These are phyloP conservation scores for Diplodia corticola DNA, from an alignment of 2,329 filamentous ascomycete species.

Conservation along the genomic window DNA sequence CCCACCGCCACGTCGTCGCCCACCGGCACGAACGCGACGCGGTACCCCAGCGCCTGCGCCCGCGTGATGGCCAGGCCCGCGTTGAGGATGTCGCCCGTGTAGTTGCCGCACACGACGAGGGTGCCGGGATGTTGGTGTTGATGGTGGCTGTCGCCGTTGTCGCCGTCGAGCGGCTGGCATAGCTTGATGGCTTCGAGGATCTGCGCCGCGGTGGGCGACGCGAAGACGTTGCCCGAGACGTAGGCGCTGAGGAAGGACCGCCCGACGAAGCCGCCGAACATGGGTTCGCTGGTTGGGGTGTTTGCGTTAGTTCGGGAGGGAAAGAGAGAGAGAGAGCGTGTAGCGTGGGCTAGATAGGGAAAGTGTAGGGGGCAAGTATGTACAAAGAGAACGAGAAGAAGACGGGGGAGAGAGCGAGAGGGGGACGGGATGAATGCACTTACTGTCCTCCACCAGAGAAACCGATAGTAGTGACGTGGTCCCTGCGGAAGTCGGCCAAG, in stretches of 20 bases:
- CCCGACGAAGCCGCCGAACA: constrained; percentile 65
- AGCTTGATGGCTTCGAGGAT: constrained; percentile 59
- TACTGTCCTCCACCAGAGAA: constrained; percentile 40
- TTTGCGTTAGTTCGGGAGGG: background rate
- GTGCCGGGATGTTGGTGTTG: too few species aligned
- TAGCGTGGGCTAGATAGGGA: too few species aligned
- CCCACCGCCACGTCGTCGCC: constrained; percentile 67
- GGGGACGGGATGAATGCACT: too few species aligned
- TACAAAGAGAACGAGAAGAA: background rate
- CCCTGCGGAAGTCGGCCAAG: constrained; percentile 31
- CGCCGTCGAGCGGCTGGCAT: constrained; percentile 48
- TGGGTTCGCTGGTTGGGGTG: constrained; percentile 53
- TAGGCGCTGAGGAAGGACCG: constrained; percentile 61
- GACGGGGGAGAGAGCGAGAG: too few species aligned
- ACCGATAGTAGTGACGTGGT: constrained; percentile 39
- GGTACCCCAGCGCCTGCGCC: constrained; percentile 56
- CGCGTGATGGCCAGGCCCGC: constrained; percentile 62
- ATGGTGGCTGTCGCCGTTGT: constrained; percentile 27
- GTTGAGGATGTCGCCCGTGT: constrained; percentile 64
- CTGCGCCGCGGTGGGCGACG: constrained; percentile 63
- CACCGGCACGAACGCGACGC: constrained; percentile 60
- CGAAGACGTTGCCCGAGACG: constrained; percentile 64
- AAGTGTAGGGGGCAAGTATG: too few species aligned
- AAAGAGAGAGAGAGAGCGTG: too few species aligned
- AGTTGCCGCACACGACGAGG: constrained; percentile 64